phyloP scores from a whole-genome alignment of 2,329 filamentous ascomycete genomes.

The Aspergillus pseudoviridinutans region DNA sequence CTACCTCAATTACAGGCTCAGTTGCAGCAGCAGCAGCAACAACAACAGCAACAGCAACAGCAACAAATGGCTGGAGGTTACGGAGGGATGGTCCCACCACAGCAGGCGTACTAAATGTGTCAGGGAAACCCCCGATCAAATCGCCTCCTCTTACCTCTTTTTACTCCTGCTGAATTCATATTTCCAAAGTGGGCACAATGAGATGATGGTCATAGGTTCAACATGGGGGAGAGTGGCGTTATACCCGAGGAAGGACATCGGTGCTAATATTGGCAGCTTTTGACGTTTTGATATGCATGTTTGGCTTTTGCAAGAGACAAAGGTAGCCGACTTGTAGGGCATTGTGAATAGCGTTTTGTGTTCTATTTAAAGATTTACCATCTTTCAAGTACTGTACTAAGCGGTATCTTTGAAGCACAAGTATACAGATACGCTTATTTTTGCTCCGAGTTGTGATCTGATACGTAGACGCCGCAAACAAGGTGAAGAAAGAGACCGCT shows the following conservation, averaged over 20 bases:
- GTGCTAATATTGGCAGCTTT: not conserved
- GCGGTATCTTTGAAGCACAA: not conserved
- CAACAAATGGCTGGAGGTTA: conserved; percentile 38
- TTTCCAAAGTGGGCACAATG: conserved; percentile 17
- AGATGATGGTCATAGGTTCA: conserved; percentile 25
- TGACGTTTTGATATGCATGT: not conserved
- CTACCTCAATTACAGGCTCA: conserved; percentile 54
- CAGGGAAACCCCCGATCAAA: not conserved
- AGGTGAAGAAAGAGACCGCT: not conserved
- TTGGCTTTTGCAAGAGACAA: not conserved
- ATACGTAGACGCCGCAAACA: not conserved
- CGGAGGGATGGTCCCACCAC: conserved; percentile 36
- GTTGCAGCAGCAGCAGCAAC: conserved; percentile 37
- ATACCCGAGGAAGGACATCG: conserved; percentile 18
- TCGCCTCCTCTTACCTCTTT: not conserved
- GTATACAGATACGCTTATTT: not conserved
- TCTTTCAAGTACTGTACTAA: not conserved
- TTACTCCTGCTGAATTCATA: not conserved
- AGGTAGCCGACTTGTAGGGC: not conserved
- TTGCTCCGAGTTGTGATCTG: not conserved
- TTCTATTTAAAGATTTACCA: not conserved
- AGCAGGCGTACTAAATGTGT: conserved; percentile 29
- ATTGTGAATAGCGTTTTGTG: not conserved
- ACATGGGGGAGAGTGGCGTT: conserved; percentile 30
- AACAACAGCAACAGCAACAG: conserved; percentile 36